These are phyloP conservation scores for Colletotrichum higginsianum DNA, from an alignment of 2,329 filamentous ascomycete genomes.

Conservation along the genomic window DNA sequence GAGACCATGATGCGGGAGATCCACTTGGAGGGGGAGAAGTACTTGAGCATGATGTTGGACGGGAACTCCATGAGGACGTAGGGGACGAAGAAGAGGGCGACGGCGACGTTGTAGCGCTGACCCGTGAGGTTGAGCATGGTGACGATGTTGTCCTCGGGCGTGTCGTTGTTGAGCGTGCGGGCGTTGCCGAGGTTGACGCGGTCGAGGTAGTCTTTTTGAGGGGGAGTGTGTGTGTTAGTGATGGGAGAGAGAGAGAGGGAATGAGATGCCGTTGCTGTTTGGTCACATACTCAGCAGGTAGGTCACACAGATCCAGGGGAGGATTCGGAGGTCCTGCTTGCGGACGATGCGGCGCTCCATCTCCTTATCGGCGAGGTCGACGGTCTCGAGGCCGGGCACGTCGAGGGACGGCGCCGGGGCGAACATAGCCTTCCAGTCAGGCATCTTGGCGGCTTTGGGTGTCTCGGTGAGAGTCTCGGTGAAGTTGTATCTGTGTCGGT, in stretches of 20 bases:
- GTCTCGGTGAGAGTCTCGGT: neutral
- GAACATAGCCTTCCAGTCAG: slow-evolving; percentile 42
- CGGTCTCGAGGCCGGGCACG: slow-evolving; percentile 52
- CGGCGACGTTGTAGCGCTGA: slow-evolving; percentile 51
- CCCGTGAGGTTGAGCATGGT: slow-evolving; percentile 50
- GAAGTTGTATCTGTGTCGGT: too few species aligned
- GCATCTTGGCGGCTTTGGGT: slow-evolving; percentile 30
- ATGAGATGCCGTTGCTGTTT: too few species aligned
- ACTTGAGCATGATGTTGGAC: slow-evolving; percentile 53
- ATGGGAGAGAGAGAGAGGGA: neutral
- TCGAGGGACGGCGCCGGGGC: slow-evolving; percentile 49
- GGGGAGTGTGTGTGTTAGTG: slow-evolving; percentile 11
- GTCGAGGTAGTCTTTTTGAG: slow-evolving; percentile 47
- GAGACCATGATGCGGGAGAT: slow-evolving; percentile 57
- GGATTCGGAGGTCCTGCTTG: slow-evolving; percentile 52
- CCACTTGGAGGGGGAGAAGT: slow-evolving; percentile 53
- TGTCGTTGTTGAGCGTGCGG: slow-evolving; percentile 52
- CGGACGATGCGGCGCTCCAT: slow-evolving; percentile 53
- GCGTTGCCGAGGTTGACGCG: slow-evolving; percentile 54
- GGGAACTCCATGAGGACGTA: slow-evolving; percentile 52
- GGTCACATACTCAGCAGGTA: slow-evolving; percentile 49
- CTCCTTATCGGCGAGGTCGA: slow-evolving; percentile 52
- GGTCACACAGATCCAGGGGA: slow-evolving; percentile 52
- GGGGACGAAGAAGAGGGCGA: slow-evolving; percentile 51
- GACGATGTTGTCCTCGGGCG: slow-evolving; percentile 52